Evolutionary conservation across 23 red algal species (phyloP).

Genomic region (Chondrus crispus): DNA sequence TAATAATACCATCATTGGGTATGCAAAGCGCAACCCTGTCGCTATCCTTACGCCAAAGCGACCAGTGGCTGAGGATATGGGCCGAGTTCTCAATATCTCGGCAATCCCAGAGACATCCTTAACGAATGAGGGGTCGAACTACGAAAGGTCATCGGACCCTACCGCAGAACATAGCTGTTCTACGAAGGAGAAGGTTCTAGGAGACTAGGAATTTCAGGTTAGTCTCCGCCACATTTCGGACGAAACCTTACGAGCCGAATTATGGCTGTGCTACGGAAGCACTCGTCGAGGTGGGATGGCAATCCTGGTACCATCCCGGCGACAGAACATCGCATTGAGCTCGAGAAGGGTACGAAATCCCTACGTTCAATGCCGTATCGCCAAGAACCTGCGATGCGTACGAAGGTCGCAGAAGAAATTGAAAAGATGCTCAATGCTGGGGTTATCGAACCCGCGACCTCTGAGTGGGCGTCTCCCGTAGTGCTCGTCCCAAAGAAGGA

Average conservation of each 20-base stretch:
- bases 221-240: background rate
- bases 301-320: background rate
- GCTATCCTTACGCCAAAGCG: background rate
- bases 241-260: background rate
- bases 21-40: background rate
- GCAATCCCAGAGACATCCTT: background rate
- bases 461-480: background rate
- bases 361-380: background rate
- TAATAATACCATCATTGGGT: background rate
- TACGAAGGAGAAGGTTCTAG: background rate
- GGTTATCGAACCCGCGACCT: background rate
- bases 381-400: background rate
- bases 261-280: background rate
- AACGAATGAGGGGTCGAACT: background rate
- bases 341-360: background rate
- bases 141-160: background rate
- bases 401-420: background rate
- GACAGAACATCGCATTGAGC: background rate
- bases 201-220: background rate
- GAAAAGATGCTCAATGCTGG: background rate
- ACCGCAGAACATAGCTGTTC: too few relatives aligned
- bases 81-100: background rate
- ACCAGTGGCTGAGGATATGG: background rate
- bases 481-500: constrained; percentile 1
- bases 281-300: background rate